These are phyloP conservation scores for Orbilia ellipsospora DNA, from an alignment of 2,329 filamentous ascomycete species.

Conservation along the genomic window DNA sequence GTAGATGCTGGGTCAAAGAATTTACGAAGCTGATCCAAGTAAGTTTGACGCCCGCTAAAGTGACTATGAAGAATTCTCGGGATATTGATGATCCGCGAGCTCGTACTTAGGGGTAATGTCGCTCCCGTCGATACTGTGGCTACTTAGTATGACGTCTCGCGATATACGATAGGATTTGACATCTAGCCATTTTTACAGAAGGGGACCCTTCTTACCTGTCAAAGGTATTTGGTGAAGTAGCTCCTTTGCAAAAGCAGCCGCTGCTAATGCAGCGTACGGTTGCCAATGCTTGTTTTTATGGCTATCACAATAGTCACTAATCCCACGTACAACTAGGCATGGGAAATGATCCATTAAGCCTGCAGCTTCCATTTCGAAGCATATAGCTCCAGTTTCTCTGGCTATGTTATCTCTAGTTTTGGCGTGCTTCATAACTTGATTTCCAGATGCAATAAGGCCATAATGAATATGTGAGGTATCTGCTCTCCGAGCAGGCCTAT, in stretches of 20 bases:
- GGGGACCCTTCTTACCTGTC: neutral
- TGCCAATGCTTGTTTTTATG: constrained; percentile 57
- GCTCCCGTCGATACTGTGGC: too few species aligned
- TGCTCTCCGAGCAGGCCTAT: neutral
- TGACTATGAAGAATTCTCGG: constrained; percentile 19
- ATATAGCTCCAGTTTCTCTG: neutral
- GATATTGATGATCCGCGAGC: constrained; percentile 4
- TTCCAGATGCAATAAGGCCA: constrained; percentile 12
- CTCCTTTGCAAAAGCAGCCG: constrained; percentile 23
- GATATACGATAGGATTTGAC: neutral
- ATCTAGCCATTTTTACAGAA: neutral
- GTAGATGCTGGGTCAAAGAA: neutral
- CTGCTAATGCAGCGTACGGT: constrained; percentile 45
- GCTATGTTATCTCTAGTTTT: constrained; percentile 2
- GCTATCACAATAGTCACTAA: constrained; percentile 56
- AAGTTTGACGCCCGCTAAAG: constrained; percentile 22
- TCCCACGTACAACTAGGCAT: constrained; percentile 56
- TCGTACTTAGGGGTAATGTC: too few species aligned
- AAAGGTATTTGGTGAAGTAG: neutral
- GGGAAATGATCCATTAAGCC: constrained; percentile 27
- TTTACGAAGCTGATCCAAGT: constrained; percentile 7
- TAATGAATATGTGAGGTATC: neutral
- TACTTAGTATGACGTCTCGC: too few species aligned
- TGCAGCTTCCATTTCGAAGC: constrained; percentile 14
- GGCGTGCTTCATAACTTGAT: constrained; percentile 37